Evolutionary conservation across 768 basidiomycete genomes (phyloP).

Genomic region (Suillus luteus): DNA sequence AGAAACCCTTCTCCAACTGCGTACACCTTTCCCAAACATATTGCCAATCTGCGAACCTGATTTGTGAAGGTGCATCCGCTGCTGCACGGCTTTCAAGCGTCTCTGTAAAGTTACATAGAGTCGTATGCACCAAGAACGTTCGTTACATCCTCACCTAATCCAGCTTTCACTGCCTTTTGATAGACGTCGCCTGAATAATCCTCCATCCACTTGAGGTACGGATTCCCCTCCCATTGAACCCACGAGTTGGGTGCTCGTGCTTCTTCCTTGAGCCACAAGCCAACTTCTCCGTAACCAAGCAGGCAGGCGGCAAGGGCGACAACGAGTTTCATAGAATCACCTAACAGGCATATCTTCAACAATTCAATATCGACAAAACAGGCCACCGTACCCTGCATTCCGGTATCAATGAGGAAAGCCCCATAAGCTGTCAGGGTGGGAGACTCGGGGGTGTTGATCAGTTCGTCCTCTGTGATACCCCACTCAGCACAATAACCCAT

Average conservation of each 20-base stretch:
- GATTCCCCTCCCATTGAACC: conserved; percentile 66
- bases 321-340: conserved; percentile 70
- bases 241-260: conserved; percentile 45
- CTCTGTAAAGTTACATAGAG: conserved; percentile 43
- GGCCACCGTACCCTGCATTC: conserved; percentile 55
- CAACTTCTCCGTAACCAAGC: conserved; percentile 91
- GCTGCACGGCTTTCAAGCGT: conserved; percentile 69
- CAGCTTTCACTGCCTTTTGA: conserved; percentile 69
- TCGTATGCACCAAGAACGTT: conserved; percentile 10
- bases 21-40: conserved; percentile 78
- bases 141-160: conserved; percentile 58
- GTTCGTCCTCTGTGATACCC: conserved; percentile 61
- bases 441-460: conserved; percentile 65
- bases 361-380: conserved; percentile 3
- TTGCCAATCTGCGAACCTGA: conserved; percentile 64
- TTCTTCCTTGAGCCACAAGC: conserved; percentile 74
- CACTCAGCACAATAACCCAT: conserved; percentile 69
- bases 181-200: conserved; percentile 76
- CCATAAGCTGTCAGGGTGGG: conserved; percentile 83
- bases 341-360: conserved; percentile 32
- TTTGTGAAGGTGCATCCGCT: conserved; percentile 61
- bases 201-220: conserved; percentile 75
- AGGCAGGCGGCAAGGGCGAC: conserved; percentile 86
- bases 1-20: conserved; percentile 79
- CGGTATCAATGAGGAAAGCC: conserved; percentile 80